Base-by-base conservation (phyloP, 2,329 filamentous ascomycete species). In the Lachnellula occidentalis region DNA sequence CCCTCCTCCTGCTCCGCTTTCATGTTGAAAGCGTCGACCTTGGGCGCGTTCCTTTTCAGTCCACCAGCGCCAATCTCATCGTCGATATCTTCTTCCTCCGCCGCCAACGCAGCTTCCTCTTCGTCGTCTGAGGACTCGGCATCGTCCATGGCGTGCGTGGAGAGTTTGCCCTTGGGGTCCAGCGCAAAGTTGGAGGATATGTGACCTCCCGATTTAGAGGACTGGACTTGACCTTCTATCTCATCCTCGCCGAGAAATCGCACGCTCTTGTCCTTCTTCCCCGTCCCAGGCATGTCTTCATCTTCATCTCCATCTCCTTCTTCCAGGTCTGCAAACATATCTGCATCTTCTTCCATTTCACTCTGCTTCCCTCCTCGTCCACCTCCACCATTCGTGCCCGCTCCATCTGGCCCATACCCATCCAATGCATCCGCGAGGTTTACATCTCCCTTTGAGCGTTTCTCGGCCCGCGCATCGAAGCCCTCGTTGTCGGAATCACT, bases 11-110 rank as follows among this genome's bases (percentile, higher is more conserved):
- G 86, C 71, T 99, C 94, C 12, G 82, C 76, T 56, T 83, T 85
- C 78, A 99, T 88, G 68, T 99, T 97, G 78, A 99, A 99, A 2
- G 92, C 92, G 70, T 97, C 94, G 5, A 99, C 80, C 69, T 94
- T 90, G 1, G 94, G 94, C 1, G 94, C 94, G 70, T 96, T 90
- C 65, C 85, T 88, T 74, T 96, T 97, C 64, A 95, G 87, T 2
- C 88, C 88, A 14, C 94, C 94, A 1, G 90, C 86, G 2, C 94
- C 94, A 5, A 99, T 78, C 70, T 99, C 94, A 52, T 92, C 87
- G 62, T 96, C 94, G 15, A 96, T 69, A 17, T 83, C 88, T 57
- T 88, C 84, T 60, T 89, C 90, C 34, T 89, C 72, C 47, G 83
- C 84, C 27, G 89, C 91, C 59, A 88, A 81, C 48, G 90, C 85